Conservation (phyloP, 2,329 filamentous ascomycete species). For the Pleoardoris graminearum region DNA sequence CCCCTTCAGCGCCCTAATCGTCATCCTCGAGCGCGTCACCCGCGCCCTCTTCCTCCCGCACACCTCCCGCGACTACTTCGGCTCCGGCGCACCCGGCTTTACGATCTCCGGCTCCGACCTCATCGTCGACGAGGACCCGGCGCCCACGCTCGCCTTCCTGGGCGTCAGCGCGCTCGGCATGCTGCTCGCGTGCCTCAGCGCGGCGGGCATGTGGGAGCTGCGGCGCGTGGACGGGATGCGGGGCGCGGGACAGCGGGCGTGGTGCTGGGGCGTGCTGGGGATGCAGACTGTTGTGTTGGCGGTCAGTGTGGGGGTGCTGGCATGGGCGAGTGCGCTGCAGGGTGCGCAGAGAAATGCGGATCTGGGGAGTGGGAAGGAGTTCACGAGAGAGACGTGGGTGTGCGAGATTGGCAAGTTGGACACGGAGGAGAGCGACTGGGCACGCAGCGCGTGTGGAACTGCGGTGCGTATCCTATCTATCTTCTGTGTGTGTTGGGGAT, state of each 20-base stretch:
- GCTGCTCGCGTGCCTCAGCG: slow-evolving; percentile 22
- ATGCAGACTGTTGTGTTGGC: slow-evolving; percentile 20
- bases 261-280: slow-evolving; percentile 32
- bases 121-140: slow-evolving; percentile 16
- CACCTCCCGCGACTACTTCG: slow-evolving; percentile 16
- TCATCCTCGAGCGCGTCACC: slow-evolving; percentile 34
- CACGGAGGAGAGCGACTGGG: slow-evolving; percentile 22
- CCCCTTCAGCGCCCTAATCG: slow-evolving; percentile 22
- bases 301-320: slow-evolving; percentile 25
- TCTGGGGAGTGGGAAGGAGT: slow-evolving; percentile 16
- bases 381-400: slow-evolving; percentile 33
- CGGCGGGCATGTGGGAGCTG: slow-evolving; percentile 36
- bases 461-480: slow-evolving; percentile 16
- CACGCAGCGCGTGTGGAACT: slow-evolving; percentile 28
- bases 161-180: slow-evolving; percentile 22
- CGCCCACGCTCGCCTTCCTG: slow-evolving; percentile 23
- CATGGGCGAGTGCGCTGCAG: slow-evolving; percentile 26
- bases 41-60: slow-evolving; percentile 18
- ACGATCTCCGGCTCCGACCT: slow-evolving; percentile 15
- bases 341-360: slow-evolving; percentile 18
- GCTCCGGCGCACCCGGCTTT: slow-evolving; percentile 17
- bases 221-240: slow-evolving; percentile 28
- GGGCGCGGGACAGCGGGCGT: slow-evolving; percentile 24
- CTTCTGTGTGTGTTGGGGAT: not conserved
- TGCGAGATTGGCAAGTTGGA: slow-evolving; percentile 31